A percentile compares a stretch with the other conserved stretches of the same genome.
These are phyloP conservation scores for Gamarada debralockiae DNA, from an alignment of 495 filamentous ascomycete genomes.

Conservation along the genomic window DNA sequence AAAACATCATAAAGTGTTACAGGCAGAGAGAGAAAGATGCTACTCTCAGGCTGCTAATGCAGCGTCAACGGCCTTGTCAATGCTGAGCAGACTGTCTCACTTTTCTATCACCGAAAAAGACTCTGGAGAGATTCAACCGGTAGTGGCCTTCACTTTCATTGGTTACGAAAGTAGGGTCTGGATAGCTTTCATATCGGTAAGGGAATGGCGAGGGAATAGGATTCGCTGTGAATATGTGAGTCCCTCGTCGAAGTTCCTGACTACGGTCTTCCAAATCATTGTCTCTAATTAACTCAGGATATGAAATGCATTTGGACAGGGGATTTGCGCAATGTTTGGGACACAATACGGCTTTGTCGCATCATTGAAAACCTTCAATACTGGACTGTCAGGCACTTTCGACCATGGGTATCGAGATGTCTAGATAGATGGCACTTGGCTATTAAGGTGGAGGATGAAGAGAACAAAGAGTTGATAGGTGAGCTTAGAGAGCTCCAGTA, in stretches of 20 bases:
- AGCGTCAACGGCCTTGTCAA: conserved; percentile 3
- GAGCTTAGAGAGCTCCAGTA: too few species aligned
- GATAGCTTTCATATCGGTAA: not conserved
- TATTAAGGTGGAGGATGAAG: not conserved
- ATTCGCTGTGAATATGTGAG: not conserved
- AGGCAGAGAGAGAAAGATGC: not conserved
- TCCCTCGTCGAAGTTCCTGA: not conserved
- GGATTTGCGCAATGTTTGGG: not conserved
- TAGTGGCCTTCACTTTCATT: conserved; percentile 5
- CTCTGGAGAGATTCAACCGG: not conserved
- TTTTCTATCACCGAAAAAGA: not conserved
- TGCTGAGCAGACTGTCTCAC: conserved; percentile 1
- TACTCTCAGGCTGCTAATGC: conserved; percentile 6
- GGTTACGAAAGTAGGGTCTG: conserved; percentile 3
- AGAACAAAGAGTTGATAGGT: not conserved
- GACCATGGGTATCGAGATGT: conserved; percentile 11
- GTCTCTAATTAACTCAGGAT: not conserved
- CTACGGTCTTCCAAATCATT: not conserved
- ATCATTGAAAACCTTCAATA: conserved; percentile 7
- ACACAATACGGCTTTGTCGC: conserved; percentile 1
- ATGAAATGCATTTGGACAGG: conserved; percentile 2
- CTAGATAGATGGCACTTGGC: not conserved
- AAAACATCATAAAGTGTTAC: conserved; percentile 3
- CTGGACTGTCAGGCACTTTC: conserved; percentile 4
- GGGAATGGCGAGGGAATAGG: not conserved